phyloP scores from a whole-genome alignment of 2,329 filamentous ascomycete species.

The Tolypocladium ovalisporum region DNA sequence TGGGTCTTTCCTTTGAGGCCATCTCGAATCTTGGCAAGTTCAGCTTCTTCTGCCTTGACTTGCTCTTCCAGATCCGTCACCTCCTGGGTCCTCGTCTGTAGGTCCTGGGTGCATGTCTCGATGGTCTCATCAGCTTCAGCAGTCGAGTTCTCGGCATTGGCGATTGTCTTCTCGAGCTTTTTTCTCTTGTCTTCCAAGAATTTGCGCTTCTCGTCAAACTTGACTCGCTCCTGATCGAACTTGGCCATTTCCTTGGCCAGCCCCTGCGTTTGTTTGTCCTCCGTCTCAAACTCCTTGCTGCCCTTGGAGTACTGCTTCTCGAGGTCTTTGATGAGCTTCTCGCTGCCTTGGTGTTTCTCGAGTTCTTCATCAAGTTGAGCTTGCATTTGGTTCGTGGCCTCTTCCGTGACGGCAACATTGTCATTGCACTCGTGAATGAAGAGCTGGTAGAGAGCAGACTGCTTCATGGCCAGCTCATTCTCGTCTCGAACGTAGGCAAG shows the following conservation, averaged over 20 bases:
- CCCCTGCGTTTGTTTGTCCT: conserved; percentile 71
- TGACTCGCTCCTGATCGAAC: conserved; percentile 93
- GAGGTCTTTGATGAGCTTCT: conserved; percentile 81
- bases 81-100: conserved; percentile 65
- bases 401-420: conserved; percentile 78
- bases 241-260: conserved; percentile 81
- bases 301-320: conserved; percentile 76
- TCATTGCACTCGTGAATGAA: conserved; percentile 82
- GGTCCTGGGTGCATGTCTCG: conserved; percentile 66
- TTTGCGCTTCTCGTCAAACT: conserved; percentile 96
- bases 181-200: conserved; percentile 85
- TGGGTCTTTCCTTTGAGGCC: conserved; percentile 92
- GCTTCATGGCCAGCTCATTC: conserved; percentile 82
- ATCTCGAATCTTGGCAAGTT: conserved; percentile 75
- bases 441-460: conserved; percentile 86
- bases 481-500: conserved; percentile 82
- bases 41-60: conserved; percentile 68
- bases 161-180: conserved; percentile 84
- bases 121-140: conserved; percentile 69
- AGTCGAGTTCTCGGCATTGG: conserved; percentile 62
- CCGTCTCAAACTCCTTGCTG: conserved; percentile 69
- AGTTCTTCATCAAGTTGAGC: conserved; percentile 76
- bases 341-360: conserved; percentile 81
- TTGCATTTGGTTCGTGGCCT: conserved; percentile 86
- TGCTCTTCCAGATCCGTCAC: conserved; percentile 65